A percentile compares a stretch with the other conserved stretches of the same genome.
Evolutionary conservation across 331 rosid genomes (phyloP).

Genomic region (Stylosanthes scabra): DNA sequence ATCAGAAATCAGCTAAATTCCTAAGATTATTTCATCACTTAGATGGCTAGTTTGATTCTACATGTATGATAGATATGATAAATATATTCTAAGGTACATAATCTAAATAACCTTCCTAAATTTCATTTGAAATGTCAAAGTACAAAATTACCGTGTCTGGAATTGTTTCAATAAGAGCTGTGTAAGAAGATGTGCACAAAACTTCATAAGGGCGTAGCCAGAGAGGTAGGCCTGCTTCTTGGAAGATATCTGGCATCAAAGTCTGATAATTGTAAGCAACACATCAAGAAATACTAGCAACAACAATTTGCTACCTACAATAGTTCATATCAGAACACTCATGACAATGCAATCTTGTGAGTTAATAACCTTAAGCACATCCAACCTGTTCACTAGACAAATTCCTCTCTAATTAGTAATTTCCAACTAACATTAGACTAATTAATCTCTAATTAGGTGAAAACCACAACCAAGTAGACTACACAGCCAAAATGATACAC

Average conservation of each 20-base stretch:
- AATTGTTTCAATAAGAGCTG: slow-evolving; percentile 98
- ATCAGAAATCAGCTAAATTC: background rate
- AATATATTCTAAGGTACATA: background rate
- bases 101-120: background rate
- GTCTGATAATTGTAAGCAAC: slow-evolving; percentile 45
- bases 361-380: slow-evolving; percentile 21
- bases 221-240: slow-evolving; percentile 99
- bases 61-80: background rate
- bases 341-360: slow-evolving; percentile 16
- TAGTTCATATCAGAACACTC: slow-evolving; percentile 32
- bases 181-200: slow-evolving; percentile 90
- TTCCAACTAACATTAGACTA: slow-evolving; percentile 1
- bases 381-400: slow-evolving; percentile 22
- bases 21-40: background rate
- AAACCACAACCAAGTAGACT: slow-evolving; percentile 21
- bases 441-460: background rate
- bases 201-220: slow-evolving; percentile 99
- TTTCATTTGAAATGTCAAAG: slow-evolving; percentile 32
- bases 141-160: slow-evolving; percentile 82
- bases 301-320: background rate
- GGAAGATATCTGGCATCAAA: slow-evolving; percentile 86
- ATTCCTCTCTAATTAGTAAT: slow-evolving; percentile 18
- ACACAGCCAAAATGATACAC: slow-evolving; percentile 24
- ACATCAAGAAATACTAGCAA: slow-evolving; percentile 30
- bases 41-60: background rate